Conservation (phyloP, 2,329 filamentous ascomycete species). For the Coniosporium tulheliwenetii region DNA sequence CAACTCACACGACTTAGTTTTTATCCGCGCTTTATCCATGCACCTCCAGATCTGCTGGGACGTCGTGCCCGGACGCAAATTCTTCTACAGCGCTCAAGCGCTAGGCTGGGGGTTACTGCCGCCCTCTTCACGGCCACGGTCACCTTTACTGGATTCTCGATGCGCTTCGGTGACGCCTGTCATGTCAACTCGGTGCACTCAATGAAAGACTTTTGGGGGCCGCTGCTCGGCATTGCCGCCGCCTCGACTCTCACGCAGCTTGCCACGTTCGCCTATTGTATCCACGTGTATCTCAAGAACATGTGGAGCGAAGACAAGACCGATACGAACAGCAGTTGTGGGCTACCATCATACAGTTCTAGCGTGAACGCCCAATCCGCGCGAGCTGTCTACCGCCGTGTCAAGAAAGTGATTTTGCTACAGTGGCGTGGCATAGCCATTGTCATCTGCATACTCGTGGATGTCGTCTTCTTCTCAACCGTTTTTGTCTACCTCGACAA, state of each 20-base stretch:
- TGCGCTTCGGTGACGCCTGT: slow-evolving; percentile 80
- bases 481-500: slow-evolving; percentile 82
- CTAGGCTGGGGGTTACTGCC: slow-evolving; percentile 74
- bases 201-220: slow-evolving; percentile 78
- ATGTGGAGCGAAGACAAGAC: slow-evolving; percentile 54
- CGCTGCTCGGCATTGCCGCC: slow-evolving; percentile 62
- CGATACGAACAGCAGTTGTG: slow-evolving; percentile 45
- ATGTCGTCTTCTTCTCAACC: slow-evolving; percentile 87
- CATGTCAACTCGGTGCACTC: slow-evolving; percentile 87
- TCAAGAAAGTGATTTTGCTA: slow-evolving; percentile 72
- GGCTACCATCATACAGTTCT: slow-evolving; percentile 58
- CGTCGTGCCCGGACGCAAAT: slow-evolving; percentile 68
- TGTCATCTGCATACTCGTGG: slow-evolving; percentile 74
- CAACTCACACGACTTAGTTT: slow-evolving; percentile 31
- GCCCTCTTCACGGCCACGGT: slow-evolving; percentile 63
- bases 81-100: slow-evolving; percentile 73
- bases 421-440: slow-evolving; percentile 92
- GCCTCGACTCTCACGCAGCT: slow-evolving; percentile 68
- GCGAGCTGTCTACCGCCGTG: slow-evolving; percentile 72
- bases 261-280: slow-evolving; percentile 67
- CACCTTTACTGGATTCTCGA: slow-evolving; percentile 79
- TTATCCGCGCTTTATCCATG: slow-evolving; percentile 76
- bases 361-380: slow-evolving; percentile 70
- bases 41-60: slow-evolving; percentile 99
- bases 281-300: slow-evolving; percentile 84